These are phyloP conservation scores for Mucuna pruriens DNA, from an alignment of 306 rosid genomes.

Conservation along the genomic window DNA sequence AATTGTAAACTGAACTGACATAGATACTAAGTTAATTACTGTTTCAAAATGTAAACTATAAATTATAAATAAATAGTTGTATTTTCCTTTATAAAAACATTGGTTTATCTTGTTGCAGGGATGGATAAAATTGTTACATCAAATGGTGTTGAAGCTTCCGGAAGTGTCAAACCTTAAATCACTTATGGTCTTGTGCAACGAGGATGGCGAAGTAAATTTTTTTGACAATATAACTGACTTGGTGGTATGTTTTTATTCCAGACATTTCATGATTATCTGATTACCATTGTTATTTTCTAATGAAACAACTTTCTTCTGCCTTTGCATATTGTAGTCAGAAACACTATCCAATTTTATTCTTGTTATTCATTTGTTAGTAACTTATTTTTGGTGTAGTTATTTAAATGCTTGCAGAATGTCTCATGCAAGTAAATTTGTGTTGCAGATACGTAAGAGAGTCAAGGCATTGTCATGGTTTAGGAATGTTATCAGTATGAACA, in stretches of 20 bases:
- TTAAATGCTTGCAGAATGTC: background rate
- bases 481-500: conserved; percentile 54
- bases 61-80: background rate
- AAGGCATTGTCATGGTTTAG: conserved; percentile 77
- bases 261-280: conserved; percentile 1
- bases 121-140: conserved; percentile 78
- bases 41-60: background rate
- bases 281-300: background rate
- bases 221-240: conserved; percentile 74
- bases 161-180: conserved; percentile 65
- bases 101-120: conserved; percentile 62
- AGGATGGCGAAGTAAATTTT: conserved; percentile 75
- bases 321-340: conserved; percentile 18
- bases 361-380: conserved; percentile 20
- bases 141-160: conserved; percentile 87
- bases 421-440: conserved; percentile 26
- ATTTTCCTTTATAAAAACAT: conserved; percentile 25
- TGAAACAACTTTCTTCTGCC: conserved; percentile 1
- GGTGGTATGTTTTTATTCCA: conserved; percentile 57
- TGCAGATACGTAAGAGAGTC: conserved; percentile 87
- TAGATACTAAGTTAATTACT: background rate
- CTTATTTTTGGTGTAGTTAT: conserved; percentile 18
- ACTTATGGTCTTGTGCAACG: conserved; percentile 59
- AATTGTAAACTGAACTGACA: conserved; percentile 1
- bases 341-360: conserved; percentile 1